Evolutionary conservation across 1,284 basidiomycete species (phyloP), one percentile per base, ranked within the genome.

Genomic region (Trametes sp.): DNA sequence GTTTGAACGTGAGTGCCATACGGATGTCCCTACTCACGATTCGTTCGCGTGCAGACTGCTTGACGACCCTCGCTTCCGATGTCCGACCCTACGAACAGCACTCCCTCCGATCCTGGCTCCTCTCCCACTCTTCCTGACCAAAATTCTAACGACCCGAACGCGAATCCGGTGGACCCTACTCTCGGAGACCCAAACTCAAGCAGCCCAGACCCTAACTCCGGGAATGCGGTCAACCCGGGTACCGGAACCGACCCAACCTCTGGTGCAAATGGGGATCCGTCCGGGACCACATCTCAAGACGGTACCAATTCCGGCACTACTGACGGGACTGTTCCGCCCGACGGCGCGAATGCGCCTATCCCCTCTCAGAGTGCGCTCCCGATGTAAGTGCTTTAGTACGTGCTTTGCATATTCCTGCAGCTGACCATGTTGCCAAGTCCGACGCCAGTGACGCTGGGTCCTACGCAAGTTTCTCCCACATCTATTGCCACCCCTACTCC

Each of bases 71-170:
- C 51, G 33, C 45, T 51, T 28, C 23, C 49, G 13, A 67, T 67
- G 66, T 63, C 66, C 36, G 61, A 67, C 58, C 8, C 41, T 23
- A 55, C 54, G 36, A 51, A 45, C 51, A 19, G 29, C 63, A 24
- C 46, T 62, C 53, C 63, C 58, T 59, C 44, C 38, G 59, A 63
- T 21, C 24, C 59, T 23, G 52, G 53, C 16, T 56, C 61, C 23
- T n/a, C 41, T 31, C 33, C 62, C 38, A 19, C 58, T 5, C 23
- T 57, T 21, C 44, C 59, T 19, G 24, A 46, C 24, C 52, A 19
- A 16, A 42, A 59, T 24, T 19, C 56, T 21, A 46, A 46, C 48
- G 38, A 45, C 14, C 35, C 57, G 21, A 42, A 48, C 19, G 21
- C 54, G 19, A 24, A 28, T 26, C 7, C 24, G 21, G 13, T 16